Evolutionary conservation across 352 stramenopile species (phyloP).

Genomic region (Phytophthora hibernalis): DNA sequence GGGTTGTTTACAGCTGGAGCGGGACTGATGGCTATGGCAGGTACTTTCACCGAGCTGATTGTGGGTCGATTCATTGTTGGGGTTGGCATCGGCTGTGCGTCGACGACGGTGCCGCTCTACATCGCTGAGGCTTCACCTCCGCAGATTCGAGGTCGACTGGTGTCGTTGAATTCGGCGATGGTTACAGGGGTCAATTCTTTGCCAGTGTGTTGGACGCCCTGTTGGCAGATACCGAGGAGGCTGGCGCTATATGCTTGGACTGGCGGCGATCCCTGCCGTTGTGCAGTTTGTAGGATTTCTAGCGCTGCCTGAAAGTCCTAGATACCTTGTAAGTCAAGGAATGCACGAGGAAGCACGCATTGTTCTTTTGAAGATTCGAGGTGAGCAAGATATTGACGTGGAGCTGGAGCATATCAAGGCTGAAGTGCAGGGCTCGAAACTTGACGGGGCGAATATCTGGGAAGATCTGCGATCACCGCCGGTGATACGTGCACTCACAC

Average conservation of each 20-base stretch:
- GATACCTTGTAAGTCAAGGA: constrained; percentile 60
- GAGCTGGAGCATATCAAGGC: constrained; percentile 69
- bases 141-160: constrained; percentile 64
- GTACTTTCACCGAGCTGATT: constrained; percentile 60
- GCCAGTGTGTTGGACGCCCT: constrained; percentile 67
- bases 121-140: constrained; percentile 79
- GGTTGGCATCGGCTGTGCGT: constrained; percentile 72
- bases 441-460: constrained; percentile 39
- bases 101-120: constrained; percentile 82
- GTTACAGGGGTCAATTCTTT: constrained; percentile 86
- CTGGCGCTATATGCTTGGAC: constrained; percentile 86
- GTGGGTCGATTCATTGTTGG: constrained; percentile 69
- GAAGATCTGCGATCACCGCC: constrained; percentile 41
- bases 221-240: constrained; percentile 58
- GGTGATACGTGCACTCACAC: constrained; percentile 40
- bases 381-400: constrained; percentile 51
- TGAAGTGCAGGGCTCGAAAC: constrained; percentile 46
- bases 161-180: constrained; percentile 82
- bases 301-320: constrained; percentile 69
- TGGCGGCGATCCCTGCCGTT: constrained; percentile 66
- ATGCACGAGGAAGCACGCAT: constrained; percentile 50
- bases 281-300: constrained; percentile 79
- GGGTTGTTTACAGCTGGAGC: constrained; percentile 68
- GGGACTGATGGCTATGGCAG: constrained; percentile 61
- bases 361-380: constrained; percentile 62